These are phyloP conservation scores for Candida sanyaensis DNA, from an alignment of 1,139 yeast genomes.

Conservation along the genomic window DNA sequence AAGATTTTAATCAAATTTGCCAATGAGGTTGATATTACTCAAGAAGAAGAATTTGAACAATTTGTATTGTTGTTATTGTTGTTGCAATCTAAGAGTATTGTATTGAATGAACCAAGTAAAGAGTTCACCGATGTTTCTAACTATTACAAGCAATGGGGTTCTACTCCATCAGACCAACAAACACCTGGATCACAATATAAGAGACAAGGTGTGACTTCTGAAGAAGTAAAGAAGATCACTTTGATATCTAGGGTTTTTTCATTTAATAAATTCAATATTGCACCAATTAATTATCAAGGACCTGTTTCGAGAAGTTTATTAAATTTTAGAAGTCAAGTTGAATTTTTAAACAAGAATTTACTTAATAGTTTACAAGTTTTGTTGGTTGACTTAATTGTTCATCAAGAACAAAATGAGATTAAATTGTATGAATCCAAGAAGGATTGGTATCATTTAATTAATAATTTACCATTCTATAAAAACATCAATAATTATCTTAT, in stretches of 20 bases:
- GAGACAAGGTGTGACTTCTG: conserved; percentile 21
- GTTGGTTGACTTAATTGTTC: conserved; percentile 51
- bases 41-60: conserved; percentile 25
- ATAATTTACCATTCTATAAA: conserved; percentile 61
- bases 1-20: conserved; percentile 43
- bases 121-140: conserved; percentile 39
- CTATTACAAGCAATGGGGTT: conserved; percentile 25
- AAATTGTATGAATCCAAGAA: conserved; percentile 37
- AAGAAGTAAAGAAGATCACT: conserved; percentile 38
- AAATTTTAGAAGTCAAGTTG: conserved; percentile 66
- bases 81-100: conserved; percentile 29
- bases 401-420: conserved; percentile 53
- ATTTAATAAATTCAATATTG: conserved; percentile 51
- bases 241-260: conserved; percentile 62
- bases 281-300: conserved; percentile 66
- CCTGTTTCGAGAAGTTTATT: conserved; percentile 67
- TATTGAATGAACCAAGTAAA: conserved; percentile 29
- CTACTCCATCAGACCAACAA: conserved; percentile 7
- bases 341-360: conserved; percentile 51
- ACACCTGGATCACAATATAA: conserved; percentile 20
- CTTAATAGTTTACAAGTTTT: conserved; percentile 59
- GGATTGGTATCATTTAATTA: conserved; percentile 61
- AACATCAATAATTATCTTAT: conserved; percentile 46
- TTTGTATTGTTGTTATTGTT: conserved; percentile 51
- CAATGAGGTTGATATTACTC: conserved; percentile 1